Percentiles rank a stretch among this genome's conserved stretches.
Evolutionary conservation across 495 filamentous ascomycete species (phyloP).

Genomic region (Darksidea phi): DNA sequence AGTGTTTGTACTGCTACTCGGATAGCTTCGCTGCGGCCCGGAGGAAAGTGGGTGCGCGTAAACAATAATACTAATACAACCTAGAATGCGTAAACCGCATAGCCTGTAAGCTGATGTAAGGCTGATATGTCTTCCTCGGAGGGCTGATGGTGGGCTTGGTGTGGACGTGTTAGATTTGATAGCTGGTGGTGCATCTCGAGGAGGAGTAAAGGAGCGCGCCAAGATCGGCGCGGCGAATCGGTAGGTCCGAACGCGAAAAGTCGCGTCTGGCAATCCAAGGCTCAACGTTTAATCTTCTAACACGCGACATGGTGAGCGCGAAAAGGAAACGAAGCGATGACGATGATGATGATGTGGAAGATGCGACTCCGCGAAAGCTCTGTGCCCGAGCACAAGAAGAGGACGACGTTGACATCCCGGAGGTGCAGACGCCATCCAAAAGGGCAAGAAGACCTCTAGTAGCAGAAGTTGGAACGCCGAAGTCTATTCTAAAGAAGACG

Average conservation of each 20-base stretch:
- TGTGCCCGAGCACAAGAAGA: constrained; percentile 7
- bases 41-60: too few species aligned
- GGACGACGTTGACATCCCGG: constrained; percentile 11
- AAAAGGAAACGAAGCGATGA: constrained; percentile 32
- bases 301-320: constrained; percentile 20
- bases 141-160: too few species aligned
- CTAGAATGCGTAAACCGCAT: too few species aligned
- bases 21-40: too few species aligned
- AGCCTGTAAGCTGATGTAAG: too few species aligned
- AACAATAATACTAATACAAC: too few species aligned
- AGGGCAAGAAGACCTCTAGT: constrained; percentile 4
- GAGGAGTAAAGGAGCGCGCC: background rate
- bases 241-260: constrained; percentile 1
- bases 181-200: too few species aligned
- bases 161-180: too few species aligned
- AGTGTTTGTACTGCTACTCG: too few species aligned
- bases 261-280: background rate
- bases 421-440: constrained; percentile 29
- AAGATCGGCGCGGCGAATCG: background rate
- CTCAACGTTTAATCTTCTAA: background rate
- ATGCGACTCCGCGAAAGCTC: constrained; percentile 17
- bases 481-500: constrained; percentile 24
- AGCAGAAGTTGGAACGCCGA: constrained; percentile 21
- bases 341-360: constrained; percentile 19
- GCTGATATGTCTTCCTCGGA: too few species aligned